Base-by-base conservation (phyloP, 108 stramenopile genomes). In the Poteriospumella lacustris region DNA sequence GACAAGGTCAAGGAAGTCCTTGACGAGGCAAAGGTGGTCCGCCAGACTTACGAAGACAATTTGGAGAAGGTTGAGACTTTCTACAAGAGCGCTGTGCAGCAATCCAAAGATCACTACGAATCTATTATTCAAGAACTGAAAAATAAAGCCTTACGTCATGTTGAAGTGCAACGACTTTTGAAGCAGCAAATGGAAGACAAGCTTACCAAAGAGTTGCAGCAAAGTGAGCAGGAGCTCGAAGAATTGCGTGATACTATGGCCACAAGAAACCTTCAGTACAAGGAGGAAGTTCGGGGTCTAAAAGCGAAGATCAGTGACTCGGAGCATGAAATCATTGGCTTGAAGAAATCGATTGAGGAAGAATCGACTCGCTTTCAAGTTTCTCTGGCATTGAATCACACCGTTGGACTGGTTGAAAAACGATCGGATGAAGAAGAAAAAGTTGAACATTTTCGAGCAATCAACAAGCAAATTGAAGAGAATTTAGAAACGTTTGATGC, bases 241-340 rank as follows among this genome's bases (percentile, higher is more conserved):
- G 33, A 73, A 3, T 38, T 73, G 41, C 36, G 70, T 5, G 70
- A 73, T 56, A 24, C 3, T 19, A 73, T 52, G 43, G 70, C 70
- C 29, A 42, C 9, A 52, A 5, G 9, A 5, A 56, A 15, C 31
- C 31, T 3, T 33, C n/a, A 73, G 36, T 73, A 73, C 70, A 24
- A 73, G 70, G 70, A 56, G 5, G 70, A 52, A 19, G 31, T 42
- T 5, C 70, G 47, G 9, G 5, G 42, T 5, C 41, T 73, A 3
- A 67, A 67, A 19, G 64, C 36, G 39, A 9, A 33, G 15, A 67
- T 67, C 19, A 38, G 19, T 67, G 36, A 40, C 9, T 19, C 9
- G 15, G 64, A 67, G 19, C n/a, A n/a, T n/a, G n/a, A n/a, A n/a
- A n/a, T n/a, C n/a, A n/a, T n/a, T n/a, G n/a, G n/a, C n/a, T n/a